Evolutionary conservation across 441 rosid genomes (phyloP).

Genomic region (Gossypium davidsonii): DNA sequence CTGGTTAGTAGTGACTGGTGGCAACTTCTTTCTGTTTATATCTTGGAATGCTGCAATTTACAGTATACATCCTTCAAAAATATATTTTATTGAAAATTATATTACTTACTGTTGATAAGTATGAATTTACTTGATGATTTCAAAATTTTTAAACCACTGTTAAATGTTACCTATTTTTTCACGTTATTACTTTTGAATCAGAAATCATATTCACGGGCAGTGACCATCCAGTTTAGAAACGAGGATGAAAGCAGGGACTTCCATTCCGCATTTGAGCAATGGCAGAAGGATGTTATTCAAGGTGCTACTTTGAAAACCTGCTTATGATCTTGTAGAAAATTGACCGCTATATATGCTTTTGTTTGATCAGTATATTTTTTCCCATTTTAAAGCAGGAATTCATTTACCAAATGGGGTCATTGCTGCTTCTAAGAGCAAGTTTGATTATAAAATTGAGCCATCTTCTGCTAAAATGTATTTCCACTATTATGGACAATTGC

Average conservation of each 20-base stretch:
- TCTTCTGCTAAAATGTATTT: slow-evolving; percentile 96
- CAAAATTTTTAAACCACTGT: slow-evolving; percentile 4
- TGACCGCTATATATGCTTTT: not conserved
- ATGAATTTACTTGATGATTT: slow-evolving; percentile 14
- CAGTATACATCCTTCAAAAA: no score
- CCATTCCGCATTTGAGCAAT: slow-evolving; percentile 67
- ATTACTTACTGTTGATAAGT: not conserved
- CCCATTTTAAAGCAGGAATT: slow-evolving; percentile 31
- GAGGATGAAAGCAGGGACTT: slow-evolving; percentile 71
- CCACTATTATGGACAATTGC: slow-evolving; percentile 87
- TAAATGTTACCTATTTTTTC: slow-evolving; percentile 16
- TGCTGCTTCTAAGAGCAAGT: slow-evolving; percentile 53
- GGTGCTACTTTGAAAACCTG: slow-evolving; percentile 44
- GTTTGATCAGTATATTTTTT: slow-evolving; percentile 17
- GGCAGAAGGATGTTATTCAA: slow-evolving; percentile 54
- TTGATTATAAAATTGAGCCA: slow-evolving; percentile 75
- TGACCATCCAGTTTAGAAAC: slow-evolving; percentile 51
- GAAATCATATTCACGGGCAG: slow-evolving; percentile 59
- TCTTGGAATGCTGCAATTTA: no score
- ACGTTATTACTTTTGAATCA: slow-evolving; percentile 37
- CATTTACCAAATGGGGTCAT: slow-evolving; percentile 49
- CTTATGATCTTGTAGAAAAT: slow-evolving; percentile 16
- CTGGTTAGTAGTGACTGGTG: no score
- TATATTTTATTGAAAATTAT: not conserved
- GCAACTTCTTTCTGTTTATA: no score